Base-by-base conservation (phyloP, 1,284 basidiomycete genomes). In the Pholiota adiposa region DNA sequence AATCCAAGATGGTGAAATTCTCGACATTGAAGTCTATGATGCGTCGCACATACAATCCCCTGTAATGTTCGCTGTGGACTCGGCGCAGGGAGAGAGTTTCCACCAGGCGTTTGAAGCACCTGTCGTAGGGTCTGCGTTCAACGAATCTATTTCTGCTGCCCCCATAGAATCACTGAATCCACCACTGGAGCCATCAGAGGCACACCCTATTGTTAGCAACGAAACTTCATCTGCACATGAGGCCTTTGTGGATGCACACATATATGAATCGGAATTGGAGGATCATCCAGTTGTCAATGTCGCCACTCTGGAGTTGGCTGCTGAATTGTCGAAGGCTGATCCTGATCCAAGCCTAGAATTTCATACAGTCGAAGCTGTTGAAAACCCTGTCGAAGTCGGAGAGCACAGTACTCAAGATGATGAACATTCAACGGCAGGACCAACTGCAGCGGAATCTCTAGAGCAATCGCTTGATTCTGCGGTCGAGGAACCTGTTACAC, bases 21-120 rank as follows among this genome's bases (percentile, higher is more conserved):
- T 80, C 50, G 85, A 92, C 70, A 77, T 89, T 48, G 87, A 91
- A 66, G 80, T 90, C 38, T 78, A 81, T 65, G 88, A 89, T 67
- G 81, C 75, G 8, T 56, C 54, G 14, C 54, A 56, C n/a, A 49
- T 54, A 14, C 57, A 62, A n/a, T 62, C 63, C 6, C 60, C 63
- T 38, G 53, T 58, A 40, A 64, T 62, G 63, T 33, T 51, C 18
- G 36, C 58, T 18, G 23, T 58, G 36, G 60, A 58, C 21, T 31
- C 53, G 4, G 27, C 33, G 8, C 52, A 59, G 48, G 57, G 53
- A 9, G 43, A 54, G 16, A 19, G 36, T 8, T 54, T 49, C 48
- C 14, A 55, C 16, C 40, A 36, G 9, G 11, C 57, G 19, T 59
- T 61, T 48, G 51, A 58, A 18, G 46, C 58, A 27, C 7, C 38